phyloP scores from a whole-genome alignment of 2,329 filamentous ascomycete species.

The Epichloe gansuensis region DNA sequence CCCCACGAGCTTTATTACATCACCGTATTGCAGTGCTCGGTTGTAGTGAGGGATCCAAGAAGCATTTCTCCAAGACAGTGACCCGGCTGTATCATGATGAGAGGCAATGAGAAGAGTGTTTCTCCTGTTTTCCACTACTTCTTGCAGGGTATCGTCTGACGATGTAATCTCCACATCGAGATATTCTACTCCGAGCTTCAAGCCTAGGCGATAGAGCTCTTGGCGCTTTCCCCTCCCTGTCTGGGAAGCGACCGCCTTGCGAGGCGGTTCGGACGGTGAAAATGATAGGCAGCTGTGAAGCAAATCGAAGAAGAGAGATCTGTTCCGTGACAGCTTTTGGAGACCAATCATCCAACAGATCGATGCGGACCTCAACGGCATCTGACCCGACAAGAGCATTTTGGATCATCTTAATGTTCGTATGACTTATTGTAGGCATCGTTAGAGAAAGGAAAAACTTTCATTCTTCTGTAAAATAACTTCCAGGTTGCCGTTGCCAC shows the following conservation, averaged over 20 bases:
- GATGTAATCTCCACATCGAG: conserved; percentile 86
- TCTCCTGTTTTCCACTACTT: conserved; percentile 54
- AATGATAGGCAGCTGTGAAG: conserved; percentile 67
- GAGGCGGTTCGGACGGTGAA: conserved; percentile 80
- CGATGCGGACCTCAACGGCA: conserved; percentile 87
- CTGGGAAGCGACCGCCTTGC: conserved; percentile 82
- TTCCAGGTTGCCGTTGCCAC: conserved; percentile 34
- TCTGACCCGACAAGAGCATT: conserved; percentile 74
- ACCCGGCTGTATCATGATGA: conserved; percentile 75
- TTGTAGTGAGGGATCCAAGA: conserved; percentile 90
- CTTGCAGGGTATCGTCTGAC: conserved; percentile 60
- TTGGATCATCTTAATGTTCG: conserved; percentile 52
- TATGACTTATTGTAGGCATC: conserved; percentile 53
- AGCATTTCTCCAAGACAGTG: conserved; percentile 81
- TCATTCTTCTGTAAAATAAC: conserved; percentile 42
- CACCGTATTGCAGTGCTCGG: conserved; percentile 75
- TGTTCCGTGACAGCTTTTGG: conserved; percentile 73
- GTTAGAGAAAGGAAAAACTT: conserved; percentile 93
- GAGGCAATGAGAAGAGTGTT: conserved; percentile 82
- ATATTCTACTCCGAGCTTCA: conserved; percentile 81
- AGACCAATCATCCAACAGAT: conserved; percentile 67
- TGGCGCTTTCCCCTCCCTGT: conserved; percentile 61
- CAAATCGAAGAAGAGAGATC: conserved; percentile 63
- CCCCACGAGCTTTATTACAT: conserved; percentile 90
- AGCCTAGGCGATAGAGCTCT: conserved; percentile 62